phyloP scores from a whole-genome alignment of 495 filamentous ascomycete species.

The Massariosphaeria phaeospora region DNA sequence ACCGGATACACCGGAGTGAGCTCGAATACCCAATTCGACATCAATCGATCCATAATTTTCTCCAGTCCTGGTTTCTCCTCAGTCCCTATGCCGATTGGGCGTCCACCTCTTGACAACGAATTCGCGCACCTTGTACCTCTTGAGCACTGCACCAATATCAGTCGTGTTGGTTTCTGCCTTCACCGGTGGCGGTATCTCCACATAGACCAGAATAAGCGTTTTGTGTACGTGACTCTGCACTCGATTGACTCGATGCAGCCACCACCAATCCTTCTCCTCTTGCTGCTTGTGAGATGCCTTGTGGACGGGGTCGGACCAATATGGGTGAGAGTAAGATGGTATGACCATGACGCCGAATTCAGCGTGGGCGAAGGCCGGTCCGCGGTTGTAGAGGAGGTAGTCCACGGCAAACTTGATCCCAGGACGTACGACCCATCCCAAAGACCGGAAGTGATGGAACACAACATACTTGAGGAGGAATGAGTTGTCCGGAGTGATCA shows the following conservation, averaged over 20 bases:
- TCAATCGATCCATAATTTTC: no score
- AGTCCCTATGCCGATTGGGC: constrained; percentile 49
- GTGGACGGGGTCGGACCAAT: constrained; percentile 57
- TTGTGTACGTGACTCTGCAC: constrained; percentile 89
- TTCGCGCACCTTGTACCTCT: constrained; percentile 74
- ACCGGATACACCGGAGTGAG: no score
- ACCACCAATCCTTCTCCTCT: constrained; percentile 69
- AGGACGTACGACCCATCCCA: constrained; percentile 92
- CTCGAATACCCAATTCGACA: no score
- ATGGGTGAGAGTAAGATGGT: constrained; percentile 70
- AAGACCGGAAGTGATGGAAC: constrained; percentile 94
- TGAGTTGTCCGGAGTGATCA: constrained; percentile 63
- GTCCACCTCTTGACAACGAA: constrained; percentile 77
- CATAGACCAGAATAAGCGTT: constrained; percentile 79
- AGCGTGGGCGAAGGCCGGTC: constrained; percentile 88
- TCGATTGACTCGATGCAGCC: constrained; percentile 85
- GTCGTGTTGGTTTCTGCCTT: constrained; percentile 40
- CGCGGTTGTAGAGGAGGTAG: constrained; percentile 89
- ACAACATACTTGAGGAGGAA: constrained; percentile 83
- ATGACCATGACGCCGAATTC: constrained; percentile 83
- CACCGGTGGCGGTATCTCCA: constrained; percentile 76
- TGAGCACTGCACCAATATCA: constrained; percentile 59
- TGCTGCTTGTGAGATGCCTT: constrained; percentile 46
- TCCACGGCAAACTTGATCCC: constrained; percentile 95
- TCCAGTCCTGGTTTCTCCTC: no score